Conservation (phyloP, 225 moss, liverwort and hornwort genomes). For the Climacium dendroides region DNA sequence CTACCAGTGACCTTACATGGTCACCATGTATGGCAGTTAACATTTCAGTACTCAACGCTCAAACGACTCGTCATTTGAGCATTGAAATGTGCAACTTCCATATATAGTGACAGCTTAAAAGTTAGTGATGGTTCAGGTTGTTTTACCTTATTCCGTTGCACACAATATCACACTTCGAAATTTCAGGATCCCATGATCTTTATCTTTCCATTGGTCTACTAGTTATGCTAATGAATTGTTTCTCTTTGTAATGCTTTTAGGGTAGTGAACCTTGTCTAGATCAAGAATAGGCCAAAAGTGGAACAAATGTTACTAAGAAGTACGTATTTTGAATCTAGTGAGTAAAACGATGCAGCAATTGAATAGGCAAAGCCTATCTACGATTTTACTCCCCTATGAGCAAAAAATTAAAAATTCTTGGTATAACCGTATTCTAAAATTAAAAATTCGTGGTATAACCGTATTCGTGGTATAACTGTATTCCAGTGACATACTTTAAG, state of each 20-base stretch:
- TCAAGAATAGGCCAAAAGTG: neutral
- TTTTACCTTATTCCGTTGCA: neutral
- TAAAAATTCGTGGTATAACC: too few relatives aligned
- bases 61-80: neutral
- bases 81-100: neutral
- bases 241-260: neutral
- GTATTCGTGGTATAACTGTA: too few relatives aligned
- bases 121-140: too few relatives aligned
- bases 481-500: neutral
- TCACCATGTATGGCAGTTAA: neutral
- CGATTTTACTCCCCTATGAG: neutral
- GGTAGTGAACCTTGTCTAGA: neutral
- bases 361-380: neutral
- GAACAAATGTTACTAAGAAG: neutral
- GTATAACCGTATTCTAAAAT: neutral
- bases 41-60: neutral
- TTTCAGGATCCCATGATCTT: neutral
- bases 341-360: neutral
- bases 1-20: neutral
- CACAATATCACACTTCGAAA: neutral
- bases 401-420: neutral
- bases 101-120: neutral
- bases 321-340: neutral
- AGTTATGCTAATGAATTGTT: neutral
- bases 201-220: neutral